These are phyloP conservation scores for Pyrenopolyporus hunteri DNA, from an alignment of 495 filamentous ascomycete genomes.

Conservation along the genomic window DNA sequence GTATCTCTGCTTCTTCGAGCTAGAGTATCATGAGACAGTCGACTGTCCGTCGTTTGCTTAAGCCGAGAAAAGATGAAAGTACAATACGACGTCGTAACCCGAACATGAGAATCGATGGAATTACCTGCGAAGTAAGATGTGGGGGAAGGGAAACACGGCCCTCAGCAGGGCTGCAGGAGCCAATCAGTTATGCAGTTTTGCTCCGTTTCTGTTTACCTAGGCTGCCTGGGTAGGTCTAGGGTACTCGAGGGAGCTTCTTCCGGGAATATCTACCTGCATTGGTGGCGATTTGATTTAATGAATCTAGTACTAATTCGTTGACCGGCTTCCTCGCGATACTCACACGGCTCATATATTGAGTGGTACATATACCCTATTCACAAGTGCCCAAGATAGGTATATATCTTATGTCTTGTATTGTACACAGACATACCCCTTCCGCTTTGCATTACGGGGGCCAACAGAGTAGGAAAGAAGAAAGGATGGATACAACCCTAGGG, in stretches of 20 bases:
- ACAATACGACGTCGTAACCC: constrained; percentile 19
- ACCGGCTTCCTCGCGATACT: constrained; percentile 7
- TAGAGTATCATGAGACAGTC: background rate
- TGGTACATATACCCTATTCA: background rate
- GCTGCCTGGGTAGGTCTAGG: background rate
- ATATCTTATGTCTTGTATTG: too few species aligned
- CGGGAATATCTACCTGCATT: constrained; percentile 1
- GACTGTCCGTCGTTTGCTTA: constrained; percentile 33
- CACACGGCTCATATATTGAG: too few species aligned
- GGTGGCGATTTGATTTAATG: constrained; percentile 7
- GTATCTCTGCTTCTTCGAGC: constrained; percentile 17
- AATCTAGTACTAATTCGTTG: constrained; percentile 24
- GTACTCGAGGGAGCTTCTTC: background rate
- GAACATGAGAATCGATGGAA: constrained; percentile 10
- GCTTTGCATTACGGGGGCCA: too few species aligned
- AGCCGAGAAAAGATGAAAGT: constrained; percentile 23
- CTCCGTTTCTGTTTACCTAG: background rate
- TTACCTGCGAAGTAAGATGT: constrained; percentile 20
- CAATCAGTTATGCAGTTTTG: constrained; percentile 6
- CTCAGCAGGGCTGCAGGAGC: constrained; percentile 17
- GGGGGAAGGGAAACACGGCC: constrained; percentile 27
- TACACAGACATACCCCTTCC: too few species aligned
- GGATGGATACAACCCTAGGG: background rate
- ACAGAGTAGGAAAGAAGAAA: too few species aligned
- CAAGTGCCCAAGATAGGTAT: too few species aligned